Base-by-base conservation (phyloP, 2,329 filamentous ascomycete species). In the Colletotrichum echinochloae region DNA sequence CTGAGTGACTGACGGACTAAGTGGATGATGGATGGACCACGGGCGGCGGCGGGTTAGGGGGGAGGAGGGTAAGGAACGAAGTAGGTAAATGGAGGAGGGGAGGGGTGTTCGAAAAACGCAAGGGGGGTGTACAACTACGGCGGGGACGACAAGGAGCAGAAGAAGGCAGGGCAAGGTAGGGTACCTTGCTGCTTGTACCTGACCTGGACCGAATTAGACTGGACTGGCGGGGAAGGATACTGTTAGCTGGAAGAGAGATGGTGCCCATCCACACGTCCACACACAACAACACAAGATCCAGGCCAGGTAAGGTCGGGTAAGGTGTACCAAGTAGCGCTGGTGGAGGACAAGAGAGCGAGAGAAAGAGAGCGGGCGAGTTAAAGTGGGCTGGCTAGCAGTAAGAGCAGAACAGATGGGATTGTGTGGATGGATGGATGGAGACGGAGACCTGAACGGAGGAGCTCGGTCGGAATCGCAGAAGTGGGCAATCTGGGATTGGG, bases 41-140 rank as follows among this genome's bases (percentile, higher is more conserved):
- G 20, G 49, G 33, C 20, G 60, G 33, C 20, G 60, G 23, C 20
- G 44, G 48, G 37, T 49, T 35, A n/a, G 54, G 33, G 49, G 18
- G 39, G 39, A 33, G 49, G 60, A 51, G 59, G 46, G 49, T 39
- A 28, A 51, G 39, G 39, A 35, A 11, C 39, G 51, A 37, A n/a
- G 30, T 30, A 18, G 51, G 20, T 20, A 35, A 35, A 65, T 54
- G 23, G 46, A 66, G 44, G 52, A 41, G 46, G 68, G 65, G 65
- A 65, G 65, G 54, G 70, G 65, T 59, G 70, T 72, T 68, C 60
- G 56, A 60, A 66, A 60, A 61, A 60, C 33, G 23, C 44, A 60
- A 48, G 37, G 23, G 66, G 52, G 66, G 66, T 57, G 66, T 62
- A 41, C n/a, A 23, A 4, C 35, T 33, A 61, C 9, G n/a, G 11